Evolutionary conservation across 2,329 filamentous ascomycete species (phyloP), one percentile per base, ranked within the genome.

Genomic region (Trichoderma citrinoviride): DNA sequence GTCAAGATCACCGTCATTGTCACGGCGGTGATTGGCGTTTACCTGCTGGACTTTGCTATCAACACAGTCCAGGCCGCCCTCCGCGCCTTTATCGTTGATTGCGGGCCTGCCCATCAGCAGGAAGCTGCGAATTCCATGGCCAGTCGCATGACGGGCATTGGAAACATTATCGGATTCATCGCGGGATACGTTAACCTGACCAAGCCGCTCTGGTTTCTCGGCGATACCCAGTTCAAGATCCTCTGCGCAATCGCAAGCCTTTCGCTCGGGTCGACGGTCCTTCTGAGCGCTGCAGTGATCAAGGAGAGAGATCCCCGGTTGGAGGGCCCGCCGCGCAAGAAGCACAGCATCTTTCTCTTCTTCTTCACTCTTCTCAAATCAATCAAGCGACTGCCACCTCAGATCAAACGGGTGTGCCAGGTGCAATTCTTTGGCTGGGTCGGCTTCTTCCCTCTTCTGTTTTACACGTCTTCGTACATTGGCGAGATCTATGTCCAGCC

Each of bases 31-130:
- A 74, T 93, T 33, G 90, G 93, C 79, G 90, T 98, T 71, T 98
- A 96, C 77, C 82, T 95, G 56, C 84, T 98, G 57, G 94, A 98
- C 76, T 95, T 98, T 76, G 88, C 93, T 71, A 95, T 98, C 80
- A 98, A 98, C 77, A 95, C 93, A 85, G 92, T 98, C 40, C 94
- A 98, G 84, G 94, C 95, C 55, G 91, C 88, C 5, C 91, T 97
- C 72, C 86, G 93, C 69, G 92, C 93, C 25, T 96, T 96, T 74
- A 96, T 98, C 62, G 91, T 97, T 25, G 94, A 98, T 74, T 94
- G 93, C 72, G 91, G 92, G 0, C 95, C 95, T 0, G 87, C 91
- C 1, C 93, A 97, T 73, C 94, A 98, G 75, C 94, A 98, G 79
- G 93, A 97, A 77, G 84, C 89, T 43, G 94, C 93, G 62, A 98